phyloP scores from a whole-genome alignment of 2,329 filamentous ascomycete species.

The Ophiosphaerella narmari region DNA sequence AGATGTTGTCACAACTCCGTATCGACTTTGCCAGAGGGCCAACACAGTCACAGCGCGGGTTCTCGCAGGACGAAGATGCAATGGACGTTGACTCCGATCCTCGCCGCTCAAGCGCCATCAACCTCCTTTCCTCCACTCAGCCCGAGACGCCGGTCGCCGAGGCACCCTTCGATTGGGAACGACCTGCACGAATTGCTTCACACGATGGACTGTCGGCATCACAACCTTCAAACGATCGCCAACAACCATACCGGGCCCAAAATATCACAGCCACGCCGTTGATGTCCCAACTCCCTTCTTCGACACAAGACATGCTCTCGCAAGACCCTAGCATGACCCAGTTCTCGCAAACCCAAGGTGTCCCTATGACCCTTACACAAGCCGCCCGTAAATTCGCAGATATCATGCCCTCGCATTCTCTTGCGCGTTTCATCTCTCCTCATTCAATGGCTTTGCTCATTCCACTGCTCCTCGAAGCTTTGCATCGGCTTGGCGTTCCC shows the following conservation, averaged over 20 bases:
- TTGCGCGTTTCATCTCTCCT: constrained; percentile 91
- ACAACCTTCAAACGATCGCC: constrained; percentile 41
- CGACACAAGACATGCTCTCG: constrained; percentile 65
- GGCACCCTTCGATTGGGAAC: constrained; percentile 85
- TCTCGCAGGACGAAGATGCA: constrained; percentile 53
- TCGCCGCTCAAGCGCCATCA: constrained; percentile 38
- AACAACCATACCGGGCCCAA: constrained; percentile 30
- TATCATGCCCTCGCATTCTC: constrained; percentile 82
- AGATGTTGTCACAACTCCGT: constrained; percentile 88
- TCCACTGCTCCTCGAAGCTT: constrained; percentile 76
- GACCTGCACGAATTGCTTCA: constrained; percentile 59
- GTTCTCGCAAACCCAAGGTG: constrained; percentile 77
- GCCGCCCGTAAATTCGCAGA: constrained; percentile 86
- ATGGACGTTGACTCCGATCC: constrained; percentile 71
- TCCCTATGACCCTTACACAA: constrained; percentile 86
- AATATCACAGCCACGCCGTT: constrained; percentile 19
- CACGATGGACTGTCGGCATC: constrained; percentile 43
- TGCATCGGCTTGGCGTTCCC: constrained; percentile 85
- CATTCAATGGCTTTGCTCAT: constrained; percentile 76
- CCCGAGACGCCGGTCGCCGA: constrained; percentile 79
- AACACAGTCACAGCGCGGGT: constrained; percentile 53
- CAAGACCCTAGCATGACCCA: constrained; percentile 86
- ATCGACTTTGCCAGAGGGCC: constrained; percentile 82
- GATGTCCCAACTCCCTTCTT: constrained; percentile 40
- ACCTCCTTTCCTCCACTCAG: constrained; percentile 77